Evolutionary conservation across 768 basidiomycete genomes (phyloP).

Genomic region (Boletus edulis): DNA sequence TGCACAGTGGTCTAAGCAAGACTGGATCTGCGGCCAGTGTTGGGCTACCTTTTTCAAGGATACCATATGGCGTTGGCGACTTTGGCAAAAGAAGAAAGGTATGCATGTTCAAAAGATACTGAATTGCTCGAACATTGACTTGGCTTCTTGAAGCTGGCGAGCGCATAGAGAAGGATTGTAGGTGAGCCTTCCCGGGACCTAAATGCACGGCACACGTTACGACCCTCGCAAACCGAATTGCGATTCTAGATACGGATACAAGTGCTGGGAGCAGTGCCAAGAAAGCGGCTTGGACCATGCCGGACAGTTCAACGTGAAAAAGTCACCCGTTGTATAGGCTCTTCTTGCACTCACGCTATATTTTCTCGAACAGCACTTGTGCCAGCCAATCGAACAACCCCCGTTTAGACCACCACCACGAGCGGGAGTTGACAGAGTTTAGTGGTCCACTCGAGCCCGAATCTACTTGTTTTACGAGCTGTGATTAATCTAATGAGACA

Average conservation of each 20-base stretch:
- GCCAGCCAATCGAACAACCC: neutral
- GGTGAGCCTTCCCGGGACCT: neutral
- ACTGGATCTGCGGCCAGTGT: neutral
- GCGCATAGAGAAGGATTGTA: neutral
- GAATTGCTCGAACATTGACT: too few species aligned
- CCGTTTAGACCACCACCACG: neutral
- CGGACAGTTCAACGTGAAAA: slow-evolving; percentile 1
- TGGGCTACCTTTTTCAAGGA: neutral
- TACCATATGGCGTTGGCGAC: slow-evolving; percentile 4
- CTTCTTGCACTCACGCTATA: neutral
- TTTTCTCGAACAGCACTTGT: neutral
- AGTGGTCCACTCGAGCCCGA: too few species aligned
- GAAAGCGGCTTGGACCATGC: neutral
- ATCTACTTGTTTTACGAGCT: too few species aligned
- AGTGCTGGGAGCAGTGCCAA: neutral
- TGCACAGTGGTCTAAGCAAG: neutral
- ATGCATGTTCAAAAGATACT: neutral
- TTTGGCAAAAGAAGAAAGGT: neutral
- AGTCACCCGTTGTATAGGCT: neutral
- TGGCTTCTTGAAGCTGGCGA: neutral
- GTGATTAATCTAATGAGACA: too few species aligned
- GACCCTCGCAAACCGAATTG: neutral
- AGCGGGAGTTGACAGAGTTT: too few species aligned
- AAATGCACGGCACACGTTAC: neutral
- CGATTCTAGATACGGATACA: neutral